Conservation (phyloP, 148 eudicot species). For the Chenopodium album region DNA sequence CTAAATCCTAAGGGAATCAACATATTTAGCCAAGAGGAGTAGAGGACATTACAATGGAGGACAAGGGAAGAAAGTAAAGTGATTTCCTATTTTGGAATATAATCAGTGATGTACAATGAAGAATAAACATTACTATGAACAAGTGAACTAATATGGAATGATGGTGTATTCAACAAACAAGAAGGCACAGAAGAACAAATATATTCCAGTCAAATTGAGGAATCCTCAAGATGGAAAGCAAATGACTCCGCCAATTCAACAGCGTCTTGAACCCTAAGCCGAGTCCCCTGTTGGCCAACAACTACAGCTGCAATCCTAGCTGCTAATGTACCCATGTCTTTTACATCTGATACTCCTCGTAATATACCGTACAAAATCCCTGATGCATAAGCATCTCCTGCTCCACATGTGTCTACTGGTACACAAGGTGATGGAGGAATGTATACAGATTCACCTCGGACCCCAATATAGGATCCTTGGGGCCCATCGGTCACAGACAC, state of each 20-base stretch:
- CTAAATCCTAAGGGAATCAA: background rate
- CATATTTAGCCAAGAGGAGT: background rate
- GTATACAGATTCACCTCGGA: slow-evolving; percentile 82
- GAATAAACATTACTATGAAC: slow-evolving; percentile 13
- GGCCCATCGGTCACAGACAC: slow-evolving; percentile 94
- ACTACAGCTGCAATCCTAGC: slow-evolving; percentile 88
- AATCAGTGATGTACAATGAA: slow-evolving; percentile 15
- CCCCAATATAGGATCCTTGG: slow-evolving; percentile 84
- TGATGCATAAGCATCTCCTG: slow-evolving; percentile 94
- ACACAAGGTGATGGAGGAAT: slow-evolving; percentile 87
- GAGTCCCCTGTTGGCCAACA: slow-evolving; percentile 94
- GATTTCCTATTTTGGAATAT: background rate
- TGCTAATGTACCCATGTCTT: slow-evolving; percentile 74
- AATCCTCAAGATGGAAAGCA: slow-evolving; percentile 40
- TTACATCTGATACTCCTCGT: slow-evolving; percentile 69
- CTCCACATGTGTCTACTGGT: slow-evolving; percentile 94
- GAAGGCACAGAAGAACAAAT: background rate
- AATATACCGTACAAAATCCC: slow-evolving; percentile 75
- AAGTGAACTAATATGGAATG: slow-evolving; percentile 5
- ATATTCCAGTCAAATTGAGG: slow-evolving; percentile 39
- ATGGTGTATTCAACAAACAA: slow-evolving; percentile 6
- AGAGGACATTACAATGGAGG: background rate
- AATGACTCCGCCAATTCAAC: slow-evolving; percentile 64
- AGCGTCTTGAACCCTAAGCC: slow-evolving; percentile 82
- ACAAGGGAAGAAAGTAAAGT: background rate